Percentiles rank a stretch among this genome's conserved stretches.
Evolutionary conservation across 2,329 filamentous ascomycete species (phyloP).

Genomic region (Zymoseptoria pseudotritici): DNA sequence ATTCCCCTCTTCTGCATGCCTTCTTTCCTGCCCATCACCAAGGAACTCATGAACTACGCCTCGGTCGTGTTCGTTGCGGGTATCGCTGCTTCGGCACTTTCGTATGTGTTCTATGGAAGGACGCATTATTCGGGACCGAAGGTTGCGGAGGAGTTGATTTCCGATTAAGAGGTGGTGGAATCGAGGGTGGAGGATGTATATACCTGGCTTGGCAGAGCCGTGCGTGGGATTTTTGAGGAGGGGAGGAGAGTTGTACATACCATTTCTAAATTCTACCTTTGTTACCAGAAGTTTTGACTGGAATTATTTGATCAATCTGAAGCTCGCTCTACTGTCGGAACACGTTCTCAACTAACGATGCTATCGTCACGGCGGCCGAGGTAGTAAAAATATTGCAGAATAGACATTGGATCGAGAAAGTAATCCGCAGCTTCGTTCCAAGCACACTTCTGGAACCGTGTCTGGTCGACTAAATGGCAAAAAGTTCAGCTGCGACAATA

Average conservation of each 20-base stretch:
- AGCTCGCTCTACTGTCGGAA: too few relatives aligned
- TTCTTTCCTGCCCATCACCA: constrained; percentile 52
- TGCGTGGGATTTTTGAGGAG: background rate
- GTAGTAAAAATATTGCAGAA: too few relatives aligned
- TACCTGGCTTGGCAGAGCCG: background rate
- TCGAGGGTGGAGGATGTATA: background rate
- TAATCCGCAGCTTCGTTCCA: too few relatives aligned
- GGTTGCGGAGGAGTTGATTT: constrained; percentile 21
- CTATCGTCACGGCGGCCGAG: too few relatives aligned
- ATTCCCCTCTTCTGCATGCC: constrained; percentile 66
- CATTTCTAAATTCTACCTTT: background rate
- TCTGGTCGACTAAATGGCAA: too few relatives aligned
- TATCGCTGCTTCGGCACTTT: constrained; percentile 51
- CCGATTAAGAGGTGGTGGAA: background rate
- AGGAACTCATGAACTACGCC: constrained; percentile 62
- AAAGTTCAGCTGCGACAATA: too few relatives aligned
- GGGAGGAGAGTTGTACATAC: background rate
- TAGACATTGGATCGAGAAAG: too few relatives aligned
- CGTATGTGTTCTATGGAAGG: constrained; percentile 65
- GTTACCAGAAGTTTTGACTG: too few relatives aligned
- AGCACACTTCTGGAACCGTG: too few relatives aligned
- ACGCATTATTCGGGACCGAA: constrained; percentile 56
- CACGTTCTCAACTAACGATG: too few relatives aligned
- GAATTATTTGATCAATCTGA: too few relatives aligned
- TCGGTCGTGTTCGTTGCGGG: constrained; percentile 66